Evolutionary conservation across 768 basidiomycete species (phyloP), one percentile per base, ranked within the genome.

Genomic region (Butyriboletus loyo): DNA sequence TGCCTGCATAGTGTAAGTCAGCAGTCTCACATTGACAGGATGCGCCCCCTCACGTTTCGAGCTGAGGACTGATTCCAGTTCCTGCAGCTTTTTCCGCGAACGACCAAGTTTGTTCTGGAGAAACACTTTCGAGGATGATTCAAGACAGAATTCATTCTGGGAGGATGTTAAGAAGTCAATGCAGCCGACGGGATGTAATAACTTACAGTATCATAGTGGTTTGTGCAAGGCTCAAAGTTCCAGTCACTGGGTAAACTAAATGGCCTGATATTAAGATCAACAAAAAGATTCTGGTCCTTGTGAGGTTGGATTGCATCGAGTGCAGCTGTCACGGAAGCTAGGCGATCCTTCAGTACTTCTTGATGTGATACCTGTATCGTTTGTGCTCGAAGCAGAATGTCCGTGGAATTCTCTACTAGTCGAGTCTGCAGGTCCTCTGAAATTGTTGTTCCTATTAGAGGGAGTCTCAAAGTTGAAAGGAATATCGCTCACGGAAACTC

Each of bases 51-150:
- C 67, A 89, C 89, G 77, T 66, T 88, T 88, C 7, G 76, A 59
- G n/a, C 76, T 68, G 7, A 88, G 72, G 14, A 84, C 59, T 5
- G 83, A 76, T n/a, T 60, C 67, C 8, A 89, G 65, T 57, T 92
- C 89, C 46, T 73, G 63, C n/a, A 89, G 63, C 70, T 87, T 90
- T 31, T 67, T 72, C 50, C 81, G 77, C 51, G 79, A 81, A 51
- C 76, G 78, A 46, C 72, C 70, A 24, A 92, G 76, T 56, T 85
- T 87, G 66, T 93, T 93, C 72, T 93, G 91, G 21, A 93, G 73
- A 64, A 88, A 82, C 2, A 89, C 76, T 67, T 89, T 92, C 1
- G 91, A 84, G 8, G 78, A 80, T 21, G 80, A 71, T 32, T 92
- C 91, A 13, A 85, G 67, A 62, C 73, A 84, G 68, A 91, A 79